Evolutionary conservation across 768 basidiomycete species (phyloP).

Genomic region (Neoboletus brunneissimus): DNA sequence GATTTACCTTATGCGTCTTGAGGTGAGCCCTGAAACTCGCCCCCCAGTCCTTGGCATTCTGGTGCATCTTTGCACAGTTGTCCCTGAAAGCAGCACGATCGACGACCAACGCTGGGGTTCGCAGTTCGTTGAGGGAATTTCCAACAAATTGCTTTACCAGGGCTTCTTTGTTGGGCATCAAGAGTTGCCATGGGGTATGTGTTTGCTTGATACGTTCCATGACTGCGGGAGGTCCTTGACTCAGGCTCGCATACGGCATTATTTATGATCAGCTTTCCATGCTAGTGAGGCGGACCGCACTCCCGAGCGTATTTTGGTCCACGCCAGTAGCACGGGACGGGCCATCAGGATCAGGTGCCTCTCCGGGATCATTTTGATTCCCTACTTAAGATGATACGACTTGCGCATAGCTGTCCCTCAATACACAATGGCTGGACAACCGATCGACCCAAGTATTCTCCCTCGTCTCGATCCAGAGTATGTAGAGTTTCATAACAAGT

Average conservation of each 20-base stretch:
- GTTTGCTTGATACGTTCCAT: conserved; percentile 41
- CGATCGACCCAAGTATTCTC: conserved; percentile 62
- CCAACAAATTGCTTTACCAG: conserved; percentile 58
- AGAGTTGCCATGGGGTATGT: conserved; percentile 42
- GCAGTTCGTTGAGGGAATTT: conserved; percentile 50
- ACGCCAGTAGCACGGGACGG: neutral
- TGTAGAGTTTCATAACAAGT: conserved; percentile 54
- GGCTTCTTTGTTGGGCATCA: conserved; percentile 45
- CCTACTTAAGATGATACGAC: conserved; percentile 12
- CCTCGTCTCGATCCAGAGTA: conserved; percentile 65
- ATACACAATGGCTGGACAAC: conserved; percentile 34
- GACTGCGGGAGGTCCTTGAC: neutral
- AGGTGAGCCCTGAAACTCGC: conserved; percentile 78
- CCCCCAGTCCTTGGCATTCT: conserved; percentile 61
- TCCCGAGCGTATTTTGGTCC: conserved; percentile 5
- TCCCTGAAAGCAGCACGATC: conserved; percentile 68
- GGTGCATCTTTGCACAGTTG: conserved; percentile 75
- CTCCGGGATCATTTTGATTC: neutral
- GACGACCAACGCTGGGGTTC: conserved; percentile 78
- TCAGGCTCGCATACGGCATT: neutral
- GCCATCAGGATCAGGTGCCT: neutral
- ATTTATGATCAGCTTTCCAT: conserved; percentile 2
- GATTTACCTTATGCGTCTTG: conserved; percentile 74
- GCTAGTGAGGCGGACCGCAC: neutral
- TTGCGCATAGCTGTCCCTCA: neutral